phyloP scores from a whole-genome alignment of 2,329 filamentous ascomycete species.

The Aspergillus sp. region DNA sequence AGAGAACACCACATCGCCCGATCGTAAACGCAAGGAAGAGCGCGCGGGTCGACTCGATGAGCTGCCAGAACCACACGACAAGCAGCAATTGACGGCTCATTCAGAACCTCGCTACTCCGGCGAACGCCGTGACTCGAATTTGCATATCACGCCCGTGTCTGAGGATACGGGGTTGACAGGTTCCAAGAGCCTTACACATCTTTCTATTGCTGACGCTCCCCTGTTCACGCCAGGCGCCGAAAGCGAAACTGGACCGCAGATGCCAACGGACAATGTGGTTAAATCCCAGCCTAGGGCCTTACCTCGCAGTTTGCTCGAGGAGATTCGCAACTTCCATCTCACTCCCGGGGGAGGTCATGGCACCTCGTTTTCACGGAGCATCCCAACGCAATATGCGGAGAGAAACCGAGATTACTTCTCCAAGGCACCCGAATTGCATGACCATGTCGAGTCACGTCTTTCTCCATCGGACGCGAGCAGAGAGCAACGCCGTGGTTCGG shows the following conservation, averaged over 20 bases:
- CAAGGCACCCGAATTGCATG: constrained; percentile 14
- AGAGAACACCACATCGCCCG: constrained; percentile 59
- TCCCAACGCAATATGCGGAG: constrained; percentile 41
- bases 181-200: constrained; percentile 31
- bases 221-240: constrained; percentile 21
- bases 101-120: constrained; percentile 16
- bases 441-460: constrained; percentile 15
- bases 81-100: constrained; percentile 14
- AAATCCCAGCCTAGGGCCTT: constrained; percentile 38
- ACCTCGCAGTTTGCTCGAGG: constrained; percentile 55
- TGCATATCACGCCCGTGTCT: background rate
- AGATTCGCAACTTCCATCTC: constrained; percentile 58
- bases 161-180: constrained; percentile 24
- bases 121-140: constrained; percentile 18
- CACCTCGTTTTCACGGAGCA: constrained; percentile 48
- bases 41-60: constrained; percentile 41
- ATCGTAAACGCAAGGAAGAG: constrained; percentile 53
- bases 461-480: constrained; percentile 26
- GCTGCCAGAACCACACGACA: constrained; percentile 18
- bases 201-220: constrained; percentile 27
- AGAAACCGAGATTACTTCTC: constrained; percentile 33
- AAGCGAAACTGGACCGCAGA: constrained; percentile 12
- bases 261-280: constrained; percentile 24
- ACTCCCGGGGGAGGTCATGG: constrained; percentile 49
- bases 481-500: constrained; percentile 24